Percentiles rank a stretch among this genome's conserved stretches.
These are phyloP conservation scores for Yamadazyma friedrichii DNA, from an alignment of 1,139 yeast genomes.

Conservation along the genomic window DNA sequence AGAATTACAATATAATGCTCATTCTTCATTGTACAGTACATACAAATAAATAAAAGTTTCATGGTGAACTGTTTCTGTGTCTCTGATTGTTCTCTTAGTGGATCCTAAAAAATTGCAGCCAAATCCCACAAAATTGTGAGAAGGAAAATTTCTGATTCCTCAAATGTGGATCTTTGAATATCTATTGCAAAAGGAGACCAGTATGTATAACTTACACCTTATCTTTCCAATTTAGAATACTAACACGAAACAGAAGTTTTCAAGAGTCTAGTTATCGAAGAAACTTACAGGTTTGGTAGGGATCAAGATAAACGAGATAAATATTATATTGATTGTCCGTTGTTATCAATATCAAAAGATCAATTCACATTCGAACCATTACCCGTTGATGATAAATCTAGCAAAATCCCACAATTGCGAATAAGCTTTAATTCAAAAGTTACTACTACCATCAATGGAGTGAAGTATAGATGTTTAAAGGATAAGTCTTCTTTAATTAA, in stretches of 20 bases:
- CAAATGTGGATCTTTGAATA: conserved; percentile 7
- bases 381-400: not conserved
- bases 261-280: conserved; percentile 14
- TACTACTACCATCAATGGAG: conserved; percentile 29
- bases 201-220: conserved; percentile 8
- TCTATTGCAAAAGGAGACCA: conserved; percentile 4
- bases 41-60: conserved; percentile 1
- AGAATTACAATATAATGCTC: no score
- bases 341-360: conserved; percentile 29
- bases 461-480: conserved; percentile 18
- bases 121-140: conserved; percentile 1
- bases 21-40: conserved; percentile 1
- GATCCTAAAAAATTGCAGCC: conserved; percentile 4
- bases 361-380: conserved; percentile 24
- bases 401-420: conserved; percentile 18
- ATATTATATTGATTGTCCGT: conserved; percentile 20
- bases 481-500: conserved; percentile 1
- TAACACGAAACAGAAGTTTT: conserved; percentile 1
- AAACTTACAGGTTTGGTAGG: conserved; percentile 30
- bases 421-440: conserved; percentile 32
- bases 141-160: not conserved
- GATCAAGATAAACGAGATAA: conserved; percentile 21
- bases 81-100: not conserved
- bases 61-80: not conserved
- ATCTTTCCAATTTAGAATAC: not conserved